Evolutionary conservation across 371 early-diverging fungal genomes (phyloP).

Genomic region (Mucor mucedo): DNA sequence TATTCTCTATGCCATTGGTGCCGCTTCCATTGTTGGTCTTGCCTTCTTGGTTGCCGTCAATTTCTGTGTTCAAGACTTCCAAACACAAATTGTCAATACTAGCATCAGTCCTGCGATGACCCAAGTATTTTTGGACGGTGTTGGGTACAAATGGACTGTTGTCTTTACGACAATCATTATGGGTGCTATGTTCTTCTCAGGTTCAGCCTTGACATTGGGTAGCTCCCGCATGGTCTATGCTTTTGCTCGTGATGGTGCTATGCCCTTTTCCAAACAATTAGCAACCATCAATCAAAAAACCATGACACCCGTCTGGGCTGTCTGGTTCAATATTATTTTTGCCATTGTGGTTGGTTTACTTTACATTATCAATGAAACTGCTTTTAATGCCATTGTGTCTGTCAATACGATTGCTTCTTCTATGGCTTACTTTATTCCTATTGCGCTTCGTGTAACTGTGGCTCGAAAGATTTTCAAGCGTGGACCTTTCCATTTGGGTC

Average conservation of each 20-base stretch:
- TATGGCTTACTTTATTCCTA: constrained; percentile 71
- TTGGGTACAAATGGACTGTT: constrained; percentile 58
- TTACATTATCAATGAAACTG: constrained; percentile 47
- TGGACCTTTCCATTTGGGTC: constrained; percentile 69
- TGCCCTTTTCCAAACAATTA: constrained; percentile 59
- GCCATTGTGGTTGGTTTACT: constrained; percentile 44
- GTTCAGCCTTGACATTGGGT: constrained; percentile 55
- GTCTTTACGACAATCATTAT: constrained; percentile 56
- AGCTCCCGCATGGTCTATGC: constrained; percentile 77
- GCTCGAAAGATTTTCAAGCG: constrained; percentile 53
- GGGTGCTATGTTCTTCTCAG: constrained; percentile 63
- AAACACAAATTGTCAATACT: constrained; percentile 49
- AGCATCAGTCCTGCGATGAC: constrained; percentile 51
- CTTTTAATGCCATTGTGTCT: constrained; percentile 62
- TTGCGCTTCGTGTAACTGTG: constrained; percentile 50
- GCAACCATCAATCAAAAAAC: constrained; percentile 41
- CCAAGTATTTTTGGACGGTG: constrained; percentile 64
- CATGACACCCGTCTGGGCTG: constrained; percentile 38
- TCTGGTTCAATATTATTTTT: constrained; percentile 37
- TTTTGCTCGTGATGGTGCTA: constrained; percentile 76
- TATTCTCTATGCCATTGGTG: constrained; percentile 60
- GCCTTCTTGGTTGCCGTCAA: constrained; percentile 46
- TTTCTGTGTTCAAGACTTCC: constrained; percentile 49
- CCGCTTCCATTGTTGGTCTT: constrained; percentile 50
- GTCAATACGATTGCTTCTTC: constrained; percentile 70